Evolutionary conservation across 805 yeast species (phyloP), one percentile per base, ranked within the genome.

Genomic region (Scheffersomyces amazonensis): DNA sequence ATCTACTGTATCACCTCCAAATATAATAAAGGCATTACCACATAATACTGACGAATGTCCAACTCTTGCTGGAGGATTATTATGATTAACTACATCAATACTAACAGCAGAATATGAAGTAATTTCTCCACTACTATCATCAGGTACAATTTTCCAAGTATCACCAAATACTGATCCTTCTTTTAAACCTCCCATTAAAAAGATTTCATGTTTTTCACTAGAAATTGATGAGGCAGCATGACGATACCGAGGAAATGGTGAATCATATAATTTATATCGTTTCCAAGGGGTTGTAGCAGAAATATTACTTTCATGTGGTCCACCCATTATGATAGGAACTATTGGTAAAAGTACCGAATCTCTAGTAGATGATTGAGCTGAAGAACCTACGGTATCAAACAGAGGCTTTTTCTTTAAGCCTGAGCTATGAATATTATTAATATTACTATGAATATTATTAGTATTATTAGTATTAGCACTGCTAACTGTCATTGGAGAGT

Each of bases 191-290:
- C 99, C 99, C 87, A 93, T 90, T 16, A 93, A 73, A 56, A 79
- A 88, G 16, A 89, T 66, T 43, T 88, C 93, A 37, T 87, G 87
- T 39, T 82, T 82, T 21, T 87, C 89, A 11, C 93, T 81, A 5
- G 88, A 75, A 17, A 80, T 66, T 17, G 83, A 67, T 2, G 95
- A 86, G 6, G 95, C 87, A 1, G 95, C 87, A 62, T 91, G 98
- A 50, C 97, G 83, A 58, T 88, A 89, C 31, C 99, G 78, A 3
- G 99, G 98, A 55, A 91, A 89, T 1, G 98, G 99, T 2, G 93
- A 85, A 47, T 80, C 75, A 41, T 66, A 67, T 12, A 86, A 62
- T 52, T 80, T 81, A 45, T 76, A 73, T 46, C 83, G 69, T 36
- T 66, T 69, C 95, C 93, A 86, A 1, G 90, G 89, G 0, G 80